phyloP scores from a whole-genome alignment of 805 yeast genomes.

The Lachancea sp. region DNA sequence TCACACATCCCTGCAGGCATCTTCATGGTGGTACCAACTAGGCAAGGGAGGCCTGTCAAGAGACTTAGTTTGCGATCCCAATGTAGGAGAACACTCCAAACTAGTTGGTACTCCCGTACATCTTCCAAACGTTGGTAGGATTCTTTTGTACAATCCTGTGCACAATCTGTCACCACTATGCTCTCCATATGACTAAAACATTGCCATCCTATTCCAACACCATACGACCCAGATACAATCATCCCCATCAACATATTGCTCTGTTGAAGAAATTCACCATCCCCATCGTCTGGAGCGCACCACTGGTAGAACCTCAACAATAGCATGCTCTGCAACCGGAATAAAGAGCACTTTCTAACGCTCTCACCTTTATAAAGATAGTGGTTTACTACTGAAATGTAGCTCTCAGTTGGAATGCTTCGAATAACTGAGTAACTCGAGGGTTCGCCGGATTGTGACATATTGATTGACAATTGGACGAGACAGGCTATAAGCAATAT shows the following conservation, averaged over 20 bases:
- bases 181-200: constrained; percentile 15
- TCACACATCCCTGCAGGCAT: background rate
- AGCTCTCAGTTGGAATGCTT: constrained; percentile 19
- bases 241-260: constrained; percentile 26
- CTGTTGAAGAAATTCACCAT: constrained; percentile 27
- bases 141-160: background rate
- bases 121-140: constrained; percentile 6
- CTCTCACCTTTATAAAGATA: constrained; percentile 21
- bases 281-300: constrained; percentile 33
- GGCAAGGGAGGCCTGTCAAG: constrained; percentile 28
- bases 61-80: constrained; percentile 31
- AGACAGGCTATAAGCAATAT: constrained; percentile 22
- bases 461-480: constrained; percentile 22
- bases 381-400: constrained; percentile 23
- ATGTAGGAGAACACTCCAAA: constrained; percentile 26
- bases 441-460: constrained; percentile 12
- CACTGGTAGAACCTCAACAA: constrained; percentile 29
- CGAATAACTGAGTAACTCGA: constrained; percentile 8
- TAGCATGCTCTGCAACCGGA: constrained; percentile 26
- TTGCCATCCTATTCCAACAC: constrained; percentile 28
- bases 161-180: constrained; percentile 13
- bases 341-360: constrained; percentile 25
- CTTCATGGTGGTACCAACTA: constrained; percentile 21
- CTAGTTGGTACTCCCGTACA: constrained; percentile 15
- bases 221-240: constrained; percentile 26